phyloP scores from a whole-genome alignment of 805 yeast species.

The Candida pini region DNA sequence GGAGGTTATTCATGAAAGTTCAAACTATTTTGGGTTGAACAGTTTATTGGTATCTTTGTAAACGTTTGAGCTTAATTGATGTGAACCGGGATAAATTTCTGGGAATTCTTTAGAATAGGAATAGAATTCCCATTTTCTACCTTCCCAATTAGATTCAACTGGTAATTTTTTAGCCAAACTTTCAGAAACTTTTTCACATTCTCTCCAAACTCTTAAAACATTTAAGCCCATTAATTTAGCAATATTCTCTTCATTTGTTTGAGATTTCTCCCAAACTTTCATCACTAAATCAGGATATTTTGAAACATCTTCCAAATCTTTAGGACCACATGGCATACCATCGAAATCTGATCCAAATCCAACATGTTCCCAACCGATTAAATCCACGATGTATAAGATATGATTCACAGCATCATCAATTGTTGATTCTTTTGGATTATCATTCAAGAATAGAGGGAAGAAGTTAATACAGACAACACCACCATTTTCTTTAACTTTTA shows the following conservation, averaged over 20 bases:
- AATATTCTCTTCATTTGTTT: conserved; percentile 40
- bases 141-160: conserved; percentile 36
- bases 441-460: conserved; percentile 34
- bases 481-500: conserved; percentile 32
- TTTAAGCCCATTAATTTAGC: conserved; percentile 39
- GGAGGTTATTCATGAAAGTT: too few species aligned
- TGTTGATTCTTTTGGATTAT: conserved; percentile 23
- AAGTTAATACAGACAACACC: conserved; percentile 47
- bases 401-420: conserved; percentile 36
- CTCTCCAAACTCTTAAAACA: conserved; percentile 41
- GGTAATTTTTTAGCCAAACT: conserved; percentile 23
- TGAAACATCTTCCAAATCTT: conserved; percentile 48
- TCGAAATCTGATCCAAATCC: conserved; percentile 50
- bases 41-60: conserved; percentile 11
- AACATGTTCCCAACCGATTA: conserved; percentile 48
- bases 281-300: conserved; percentile 47
- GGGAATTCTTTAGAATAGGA: conserved; percentile 29
- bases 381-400: conserved; percentile 35
- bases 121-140: conserved; percentile 34
- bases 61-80: conserved; percentile 22
- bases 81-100: conserved; percentile 32
- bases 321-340: conserved; percentile 45
- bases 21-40: too few species aligned
- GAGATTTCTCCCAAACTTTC: conserved; percentile 23
- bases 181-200: conserved; percentile 28